phyloP scores from a whole-genome alignment of 371 early-diverging fungal species.

The Actinomortierella ambigua region DNA sequence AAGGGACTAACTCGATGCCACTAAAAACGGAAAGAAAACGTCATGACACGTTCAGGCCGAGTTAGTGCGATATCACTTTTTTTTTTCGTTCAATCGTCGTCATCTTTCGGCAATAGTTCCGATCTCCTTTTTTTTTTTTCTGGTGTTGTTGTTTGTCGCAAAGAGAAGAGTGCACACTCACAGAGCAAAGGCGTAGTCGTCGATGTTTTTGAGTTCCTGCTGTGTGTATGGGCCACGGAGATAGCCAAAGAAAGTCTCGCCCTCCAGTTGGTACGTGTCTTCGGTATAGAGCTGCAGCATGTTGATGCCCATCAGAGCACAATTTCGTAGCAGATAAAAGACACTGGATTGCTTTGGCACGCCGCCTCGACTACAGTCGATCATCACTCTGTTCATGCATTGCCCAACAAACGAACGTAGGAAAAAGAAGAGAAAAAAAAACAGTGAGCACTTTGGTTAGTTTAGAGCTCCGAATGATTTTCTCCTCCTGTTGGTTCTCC shows the following conservation, averaged over 20 bases:
- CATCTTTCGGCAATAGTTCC: not conserved
- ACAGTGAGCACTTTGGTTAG: no score
- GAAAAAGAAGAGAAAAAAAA: conserved; percentile 2
- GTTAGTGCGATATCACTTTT: not conserved
- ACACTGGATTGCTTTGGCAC: conserved; percentile 69
- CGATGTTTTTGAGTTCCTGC: conserved; percentile 71
- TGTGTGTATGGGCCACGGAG: conserved; percentile 75
- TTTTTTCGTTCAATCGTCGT: not conserved
- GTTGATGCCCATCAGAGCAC: conserved; percentile 83
- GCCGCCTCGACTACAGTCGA: conserved; percentile 86
- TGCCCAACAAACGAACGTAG: not conserved
- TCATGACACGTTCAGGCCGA: not conserved
- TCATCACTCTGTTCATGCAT: conserved; percentile 74
- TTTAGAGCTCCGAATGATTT: no score
- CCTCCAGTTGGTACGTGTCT: conserved; percentile 79
- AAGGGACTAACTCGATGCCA: conserved; percentile 89
- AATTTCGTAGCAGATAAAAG: conserved; percentile 65
- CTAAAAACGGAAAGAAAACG: conserved; percentile 18
- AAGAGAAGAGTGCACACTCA: no score
- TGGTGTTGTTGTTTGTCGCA: not conserved
- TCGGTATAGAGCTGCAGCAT: conserved; percentile 91
- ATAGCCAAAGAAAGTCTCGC: conserved; percentile 89
- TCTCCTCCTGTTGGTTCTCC: no score
- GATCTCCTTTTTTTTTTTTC: not conserved
- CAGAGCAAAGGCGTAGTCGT: conserved; percentile 78